Evolutionary conservation across 345 rosid species (phyloP).

Genomic region (Lepidium sativum): DNA sequence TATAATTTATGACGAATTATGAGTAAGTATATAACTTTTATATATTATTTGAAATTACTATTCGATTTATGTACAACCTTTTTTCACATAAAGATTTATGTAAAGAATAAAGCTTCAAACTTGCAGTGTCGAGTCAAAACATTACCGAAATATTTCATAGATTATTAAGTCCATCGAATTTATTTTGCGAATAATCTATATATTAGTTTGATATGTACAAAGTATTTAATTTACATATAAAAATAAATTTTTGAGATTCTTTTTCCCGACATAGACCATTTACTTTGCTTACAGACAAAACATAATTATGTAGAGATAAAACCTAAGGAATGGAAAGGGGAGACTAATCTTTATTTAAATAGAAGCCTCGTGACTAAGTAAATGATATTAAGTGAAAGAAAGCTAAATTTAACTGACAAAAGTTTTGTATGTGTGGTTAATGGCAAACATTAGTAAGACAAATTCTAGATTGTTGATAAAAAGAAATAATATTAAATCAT

Average conservation of each 20-base stretch:
- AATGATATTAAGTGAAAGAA: constrained; percentile 2
- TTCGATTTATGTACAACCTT: too few species aligned
- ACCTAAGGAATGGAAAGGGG: not conserved
- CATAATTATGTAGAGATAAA: constrained; percentile 4
- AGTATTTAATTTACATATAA: not conserved
- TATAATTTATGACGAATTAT: too few species aligned
- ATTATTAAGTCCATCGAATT: not conserved
- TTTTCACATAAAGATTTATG: too few species aligned
- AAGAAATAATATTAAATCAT: constrained; percentile 3
- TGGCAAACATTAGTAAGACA: constrained; percentile 34
- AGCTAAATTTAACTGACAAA: not conserved
- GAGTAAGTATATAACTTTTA: too few species aligned
- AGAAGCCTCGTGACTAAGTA: not conserved
- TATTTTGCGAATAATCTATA: not conserved
- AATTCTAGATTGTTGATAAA: constrained; percentile 10
- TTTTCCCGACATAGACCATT: not conserved
- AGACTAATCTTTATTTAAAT: not conserved
- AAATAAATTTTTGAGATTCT: not conserved
- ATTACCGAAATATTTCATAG: too few species aligned
- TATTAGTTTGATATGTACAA: not conserved
- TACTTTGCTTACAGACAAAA: not conserved
- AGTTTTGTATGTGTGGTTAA: constrained; percentile 20
- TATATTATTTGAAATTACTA: too few species aligned
- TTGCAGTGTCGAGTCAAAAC: too few species aligned
- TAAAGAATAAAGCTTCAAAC: too few species aligned